These are phyloP conservation scores for Teratosphaeria pseudoeucalypti DNA, from an alignment of 2,329 filamentous ascomycete species.

Conservation along the genomic window DNA sequence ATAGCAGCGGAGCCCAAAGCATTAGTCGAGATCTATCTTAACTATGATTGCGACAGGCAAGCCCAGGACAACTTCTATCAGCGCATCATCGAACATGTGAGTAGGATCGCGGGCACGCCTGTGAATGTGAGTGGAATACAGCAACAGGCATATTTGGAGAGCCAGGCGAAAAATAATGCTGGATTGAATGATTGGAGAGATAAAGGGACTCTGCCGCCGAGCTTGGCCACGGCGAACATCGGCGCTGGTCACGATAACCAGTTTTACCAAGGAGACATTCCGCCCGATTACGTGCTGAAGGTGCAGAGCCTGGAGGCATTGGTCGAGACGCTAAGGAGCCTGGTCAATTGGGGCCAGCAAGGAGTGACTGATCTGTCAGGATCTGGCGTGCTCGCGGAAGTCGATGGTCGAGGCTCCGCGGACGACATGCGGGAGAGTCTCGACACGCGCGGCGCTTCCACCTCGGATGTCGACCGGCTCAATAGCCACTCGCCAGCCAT, in stretches of 20 bases:
- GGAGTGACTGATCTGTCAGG: constrained; percentile 40
- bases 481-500: background rate
- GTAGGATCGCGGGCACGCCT: constrained; percentile 71
- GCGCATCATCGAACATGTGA: constrained; percentile 82
- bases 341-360: constrained; percentile 87
- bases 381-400: constrained; percentile 26
- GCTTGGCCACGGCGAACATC: constrained; percentile 71
- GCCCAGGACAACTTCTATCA: constrained; percentile 95
- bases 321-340: constrained; percentile 76
- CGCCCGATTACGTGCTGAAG: constrained; percentile 85
- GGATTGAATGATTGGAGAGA: constrained; percentile 68
- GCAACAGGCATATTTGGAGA: constrained; percentile 80
- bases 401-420: constrained; percentile 41
- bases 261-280: constrained; percentile 56
- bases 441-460: constrained; percentile 47
- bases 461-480: constrained; percentile 14
- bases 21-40: constrained; percentile 89
- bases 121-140: constrained; percentile 65
- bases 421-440: constrained; percentile 62
- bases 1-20: constrained; percentile 78
- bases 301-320: constrained; percentile 78
- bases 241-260: constrained; percentile 32
- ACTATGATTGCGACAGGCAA: constrained; percentile 93
- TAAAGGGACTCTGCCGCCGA: constrained; percentile 74
- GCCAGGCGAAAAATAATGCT: constrained; percentile 44